phyloP scores from a whole-genome alignment of 352 stramenopile species.

The Aphanomyces astaci region DNA sequence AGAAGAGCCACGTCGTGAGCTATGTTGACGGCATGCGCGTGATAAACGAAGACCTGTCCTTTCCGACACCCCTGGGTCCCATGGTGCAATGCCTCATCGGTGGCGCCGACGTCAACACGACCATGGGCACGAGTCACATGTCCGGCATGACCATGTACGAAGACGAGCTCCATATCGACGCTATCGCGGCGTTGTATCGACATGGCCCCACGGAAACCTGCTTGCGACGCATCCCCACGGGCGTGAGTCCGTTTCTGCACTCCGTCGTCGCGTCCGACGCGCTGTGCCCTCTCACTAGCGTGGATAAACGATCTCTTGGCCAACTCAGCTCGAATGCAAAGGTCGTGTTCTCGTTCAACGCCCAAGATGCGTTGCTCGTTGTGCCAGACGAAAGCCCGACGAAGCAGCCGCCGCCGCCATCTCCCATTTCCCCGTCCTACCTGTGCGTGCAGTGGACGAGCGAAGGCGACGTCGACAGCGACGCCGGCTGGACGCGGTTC shows the following conservation, averaged over 20 bases:
- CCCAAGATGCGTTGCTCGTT: conserved; percentile 21
- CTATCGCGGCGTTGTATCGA: conserved; percentile 49
- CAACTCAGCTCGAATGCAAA: conserved; percentile 44
- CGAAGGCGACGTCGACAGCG: conserved; percentile 5
- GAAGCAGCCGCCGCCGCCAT: neutral
- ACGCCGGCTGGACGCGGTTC: neutral
- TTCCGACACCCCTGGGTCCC: conserved; percentile 60
- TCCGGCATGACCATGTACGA: conserved; percentile 76
- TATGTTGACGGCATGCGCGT: conserved; percentile 41
- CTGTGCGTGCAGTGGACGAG: conserved; percentile 15
- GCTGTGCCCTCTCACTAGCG: conserved; percentile 36
- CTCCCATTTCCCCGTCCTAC: neutral
- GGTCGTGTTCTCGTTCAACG: conserved; percentile 68
- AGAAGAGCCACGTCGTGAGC: conserved; percentile 76
- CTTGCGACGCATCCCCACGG: conserved; percentile 27
- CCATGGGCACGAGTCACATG: conserved; percentile 30
- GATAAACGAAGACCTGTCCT: conserved; percentile 47
- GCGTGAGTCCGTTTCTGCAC: conserved; percentile 46
- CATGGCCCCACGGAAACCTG: conserved; percentile 38
- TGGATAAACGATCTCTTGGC: conserved; percentile 32
- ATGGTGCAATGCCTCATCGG: conserved; percentile 68
- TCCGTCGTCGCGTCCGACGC: neutral
- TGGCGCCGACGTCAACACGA: conserved; percentile 31
- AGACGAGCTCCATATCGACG: conserved; percentile 47
- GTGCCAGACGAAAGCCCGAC: too few relatives aligned